Conservation (phyloP, 176 grass and related monocot genomes). For the Carex littledalei region DNA sequence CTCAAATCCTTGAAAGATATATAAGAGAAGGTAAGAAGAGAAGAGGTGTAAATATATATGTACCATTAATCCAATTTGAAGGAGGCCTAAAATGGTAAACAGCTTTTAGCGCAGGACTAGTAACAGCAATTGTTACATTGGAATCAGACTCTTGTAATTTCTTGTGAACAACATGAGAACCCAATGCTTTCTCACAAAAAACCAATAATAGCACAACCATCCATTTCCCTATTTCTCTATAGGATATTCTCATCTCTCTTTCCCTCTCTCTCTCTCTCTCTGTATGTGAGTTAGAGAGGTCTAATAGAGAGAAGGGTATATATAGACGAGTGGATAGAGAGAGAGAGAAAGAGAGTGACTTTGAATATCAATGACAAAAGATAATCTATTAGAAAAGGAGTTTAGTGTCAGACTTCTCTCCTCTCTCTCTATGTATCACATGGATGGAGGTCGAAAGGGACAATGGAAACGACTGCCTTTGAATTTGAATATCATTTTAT, state of each 20-base stretch:
- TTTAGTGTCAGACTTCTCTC: too few species aligned
- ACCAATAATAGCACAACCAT: background rate
- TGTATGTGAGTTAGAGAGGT: background rate
- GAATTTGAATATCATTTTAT: background rate
- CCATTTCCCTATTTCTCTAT: conserved; percentile 1
- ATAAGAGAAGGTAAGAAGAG: background rate
- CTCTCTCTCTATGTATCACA: too few species aligned
- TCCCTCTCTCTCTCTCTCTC: background rate
- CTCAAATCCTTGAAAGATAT: background rate
- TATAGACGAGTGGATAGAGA: background rate
- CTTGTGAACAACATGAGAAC: conserved; percentile 33
- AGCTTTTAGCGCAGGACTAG: conserved; percentile 33
- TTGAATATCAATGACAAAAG: too few species aligned
- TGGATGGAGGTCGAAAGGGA: background rate
- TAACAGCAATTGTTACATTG: conserved; percentile 26
- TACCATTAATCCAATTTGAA: conserved; percentile 70
- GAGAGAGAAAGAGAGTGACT: background rate
- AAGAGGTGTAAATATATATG: background rate
- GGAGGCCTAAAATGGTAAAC: conserved; percentile 66
- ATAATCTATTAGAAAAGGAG: too few species aligned
- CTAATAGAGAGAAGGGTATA: background rate
- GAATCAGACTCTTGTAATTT: conserved; percentile 24
- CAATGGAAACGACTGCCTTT: background rate
- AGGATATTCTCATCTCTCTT: conserved; percentile 14
- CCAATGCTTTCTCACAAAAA: conserved; percentile 19